phyloP scores from a whole-genome alignment of 768 basidiomycete species.

The Roridomyces roridus region DNA sequence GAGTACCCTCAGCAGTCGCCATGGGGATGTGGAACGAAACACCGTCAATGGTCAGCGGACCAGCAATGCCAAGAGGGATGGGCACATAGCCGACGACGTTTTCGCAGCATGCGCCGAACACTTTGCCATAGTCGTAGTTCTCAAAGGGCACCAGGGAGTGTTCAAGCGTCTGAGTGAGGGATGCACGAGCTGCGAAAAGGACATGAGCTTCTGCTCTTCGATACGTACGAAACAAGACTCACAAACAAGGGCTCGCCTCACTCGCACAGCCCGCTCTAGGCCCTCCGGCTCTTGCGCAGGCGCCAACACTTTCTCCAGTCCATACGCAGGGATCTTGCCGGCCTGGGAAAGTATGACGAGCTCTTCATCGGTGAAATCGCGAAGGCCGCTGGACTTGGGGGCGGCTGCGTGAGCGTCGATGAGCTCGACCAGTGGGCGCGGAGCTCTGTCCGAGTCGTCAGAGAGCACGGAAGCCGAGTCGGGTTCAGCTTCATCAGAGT shows the following conservation, averaged over 20 bases:
- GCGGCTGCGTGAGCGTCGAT: constrained; percentile 81
- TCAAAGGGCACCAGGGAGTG: constrained; percentile 79
- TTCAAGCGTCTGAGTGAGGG: constrained; percentile 84
- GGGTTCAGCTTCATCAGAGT: background rate
- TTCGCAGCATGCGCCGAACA: constrained; percentile 97
- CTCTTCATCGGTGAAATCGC: constrained; percentile 88
- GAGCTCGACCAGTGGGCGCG: constrained; percentile 76
- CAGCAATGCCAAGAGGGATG: constrained; percentile 94
- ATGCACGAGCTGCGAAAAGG: constrained; percentile 73
- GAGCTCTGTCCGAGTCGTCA: background rate
- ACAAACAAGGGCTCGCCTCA: constrained; percentile 92
- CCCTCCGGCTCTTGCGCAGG: constrained; percentile 42
- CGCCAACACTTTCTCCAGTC: constrained; percentile 92
- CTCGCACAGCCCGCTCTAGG: constrained; percentile 82
- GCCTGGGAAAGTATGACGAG: constrained; percentile 86
- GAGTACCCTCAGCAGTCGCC: constrained; percentile 99
- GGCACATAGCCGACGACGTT: constrained; percentile 99
- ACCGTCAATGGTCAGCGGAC: constrained; percentile 92
- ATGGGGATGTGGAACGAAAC: constrained; percentile 89
- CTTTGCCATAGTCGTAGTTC: constrained; percentile 91
- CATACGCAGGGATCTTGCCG: constrained; percentile 95
- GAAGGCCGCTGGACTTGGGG: constrained; percentile 64
- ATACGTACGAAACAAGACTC: constrained; percentile 41
- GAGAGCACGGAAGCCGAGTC: background rate
- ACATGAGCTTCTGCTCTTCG: constrained; percentile 4